A percentile compares a stretch with the other conserved stretches of the same genome.
Evolutionary conservation across 2,329 filamentous ascomycete genomes (phyloP).

Genomic region (Paracoccidioides brasiliensis): DNA sequence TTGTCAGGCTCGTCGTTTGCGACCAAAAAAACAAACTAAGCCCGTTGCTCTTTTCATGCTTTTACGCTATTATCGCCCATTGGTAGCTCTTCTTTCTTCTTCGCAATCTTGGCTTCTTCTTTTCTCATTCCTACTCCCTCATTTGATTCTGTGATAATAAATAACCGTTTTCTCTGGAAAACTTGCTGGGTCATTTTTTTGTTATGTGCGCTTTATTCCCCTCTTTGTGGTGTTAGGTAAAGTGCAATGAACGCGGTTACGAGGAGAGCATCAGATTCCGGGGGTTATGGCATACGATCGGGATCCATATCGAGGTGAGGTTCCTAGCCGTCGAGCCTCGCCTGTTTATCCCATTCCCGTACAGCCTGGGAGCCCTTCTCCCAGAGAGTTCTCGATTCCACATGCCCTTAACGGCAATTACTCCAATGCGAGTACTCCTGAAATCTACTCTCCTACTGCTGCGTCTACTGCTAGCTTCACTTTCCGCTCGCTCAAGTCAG

Average conservation of each 20-base stretch:
- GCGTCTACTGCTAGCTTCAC: constrained; percentile 12
- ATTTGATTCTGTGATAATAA: not conserved
- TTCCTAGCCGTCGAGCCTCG: constrained; percentile 14
- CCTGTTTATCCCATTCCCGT: constrained; percentile 15
- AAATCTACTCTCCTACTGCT: constrained; percentile 26
- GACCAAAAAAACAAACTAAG: not conserved
- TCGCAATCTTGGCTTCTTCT: not conserved
- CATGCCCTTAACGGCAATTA: constrained; percentile 19
- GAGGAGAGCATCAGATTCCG: constrained; percentile 23
- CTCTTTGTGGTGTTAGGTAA: not conserved
- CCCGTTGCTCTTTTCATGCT: not conserved
- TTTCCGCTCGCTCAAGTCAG: constrained; percentile 27
- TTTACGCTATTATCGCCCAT: not conserved
- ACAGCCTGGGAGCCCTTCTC: constrained; percentile 24
- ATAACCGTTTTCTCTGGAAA: not conserved
- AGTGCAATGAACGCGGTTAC: constrained; percentile 29
- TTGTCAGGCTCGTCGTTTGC: constrained; percentile 2
- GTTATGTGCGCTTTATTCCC: not conserved
- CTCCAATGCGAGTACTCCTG: constrained; percentile 25
- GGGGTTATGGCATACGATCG: constrained; percentile 20
- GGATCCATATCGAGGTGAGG: constrained; percentile 15
- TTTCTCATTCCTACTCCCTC: not conserved
- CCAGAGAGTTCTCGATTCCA: constrained; percentile 15
- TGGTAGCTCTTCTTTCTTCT: not conserved
- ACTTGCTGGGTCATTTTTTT: not conserved